Evolutionary conservation across 257 asterid species (phyloP).

Genomic region (Salvia rosmarinus): DNA sequence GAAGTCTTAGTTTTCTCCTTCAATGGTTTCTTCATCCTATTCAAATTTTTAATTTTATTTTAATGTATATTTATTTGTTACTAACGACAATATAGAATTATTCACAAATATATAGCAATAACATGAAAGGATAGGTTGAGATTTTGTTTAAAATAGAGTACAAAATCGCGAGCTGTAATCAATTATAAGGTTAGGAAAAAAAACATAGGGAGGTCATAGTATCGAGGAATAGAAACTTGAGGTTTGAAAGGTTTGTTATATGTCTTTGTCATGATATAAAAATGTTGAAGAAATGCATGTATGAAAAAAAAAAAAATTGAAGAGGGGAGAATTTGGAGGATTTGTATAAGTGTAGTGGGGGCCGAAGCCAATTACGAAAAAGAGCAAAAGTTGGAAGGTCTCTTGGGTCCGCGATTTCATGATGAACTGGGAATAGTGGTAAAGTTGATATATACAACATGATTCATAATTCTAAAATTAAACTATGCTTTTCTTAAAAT

Average conservation of each 20-base stretch:
- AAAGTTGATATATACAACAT: not conserved
- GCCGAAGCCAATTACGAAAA: not conserved
- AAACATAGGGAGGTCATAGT: not conserved
- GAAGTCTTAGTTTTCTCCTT: too few relatives aligned
- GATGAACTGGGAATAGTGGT: not conserved
- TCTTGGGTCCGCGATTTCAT: not conserved
- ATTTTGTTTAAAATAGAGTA: not conserved
- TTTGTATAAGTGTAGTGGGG: constrained; percentile 10
- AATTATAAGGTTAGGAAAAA: not conserved
- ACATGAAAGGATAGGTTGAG: not conserved
- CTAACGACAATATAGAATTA: not conserved
- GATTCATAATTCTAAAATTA: too few relatives aligned
- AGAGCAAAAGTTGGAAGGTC: constrained; percentile 3
- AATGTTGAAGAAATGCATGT: not conserved
- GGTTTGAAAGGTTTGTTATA: constrained; percentile 5
- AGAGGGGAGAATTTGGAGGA: not conserved
- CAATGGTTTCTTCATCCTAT: too few relatives aligned
- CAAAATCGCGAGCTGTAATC: not conserved
- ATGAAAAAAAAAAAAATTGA: not conserved
- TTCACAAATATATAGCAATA: not conserved
- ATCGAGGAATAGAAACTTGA: constrained; percentile 6
- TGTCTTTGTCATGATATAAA: constrained; percentile 5
- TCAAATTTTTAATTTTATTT: too few relatives aligned
- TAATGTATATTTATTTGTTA: too few relatives aligned
- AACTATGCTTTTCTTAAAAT: too few relatives aligned